Conservation (phyloP, 495 filamentous ascomycete genomes). For the Xylaria bambusicola region DNA sequence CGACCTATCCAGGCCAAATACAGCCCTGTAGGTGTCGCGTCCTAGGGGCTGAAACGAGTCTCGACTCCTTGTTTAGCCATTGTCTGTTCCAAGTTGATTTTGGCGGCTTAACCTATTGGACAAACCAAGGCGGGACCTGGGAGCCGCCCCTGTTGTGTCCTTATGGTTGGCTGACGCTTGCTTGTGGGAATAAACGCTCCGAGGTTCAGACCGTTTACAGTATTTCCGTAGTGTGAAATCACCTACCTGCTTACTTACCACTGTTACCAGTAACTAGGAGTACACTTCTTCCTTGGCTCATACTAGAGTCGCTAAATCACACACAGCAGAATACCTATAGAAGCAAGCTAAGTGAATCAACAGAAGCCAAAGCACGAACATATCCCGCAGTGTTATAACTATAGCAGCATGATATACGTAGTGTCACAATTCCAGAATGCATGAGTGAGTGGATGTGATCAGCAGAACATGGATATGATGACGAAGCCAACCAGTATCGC, state of each 20-base stretch:
- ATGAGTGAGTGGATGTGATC: background rate
- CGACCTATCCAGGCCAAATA: background rate
- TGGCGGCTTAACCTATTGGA: slow-evolving; percentile 12
- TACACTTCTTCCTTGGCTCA: too few species aligned
- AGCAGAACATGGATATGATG: background rate
- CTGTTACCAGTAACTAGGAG: too few species aligned
- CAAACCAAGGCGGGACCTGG: background rate
- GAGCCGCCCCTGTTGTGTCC: background rate
- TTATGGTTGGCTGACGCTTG: background rate
- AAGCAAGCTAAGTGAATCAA: too few species aligned
- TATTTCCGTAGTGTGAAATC: too few species aligned
- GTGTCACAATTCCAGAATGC: background rate
- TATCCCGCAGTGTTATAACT: background rate
- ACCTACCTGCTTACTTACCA: too few species aligned
- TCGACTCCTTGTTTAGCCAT: slow-evolving; percentile 3
- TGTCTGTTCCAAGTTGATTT: background rate
- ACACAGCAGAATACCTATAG: too few species aligned
- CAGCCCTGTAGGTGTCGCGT: background rate
- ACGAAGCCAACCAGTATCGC: background rate
- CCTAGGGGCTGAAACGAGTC: slow-evolving; percentile 11
- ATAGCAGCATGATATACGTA: background rate
- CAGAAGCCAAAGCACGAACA: too few species aligned
- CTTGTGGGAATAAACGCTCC: background rate
- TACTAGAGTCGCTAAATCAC: too few species aligned
- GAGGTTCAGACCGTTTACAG: background rate